Percentiles rank a stretch among this genome's conserved stretches.
Conservation (phyloP, 2,329 filamentous ascomycete species). For the Chaetomium olivaceum region DNA sequence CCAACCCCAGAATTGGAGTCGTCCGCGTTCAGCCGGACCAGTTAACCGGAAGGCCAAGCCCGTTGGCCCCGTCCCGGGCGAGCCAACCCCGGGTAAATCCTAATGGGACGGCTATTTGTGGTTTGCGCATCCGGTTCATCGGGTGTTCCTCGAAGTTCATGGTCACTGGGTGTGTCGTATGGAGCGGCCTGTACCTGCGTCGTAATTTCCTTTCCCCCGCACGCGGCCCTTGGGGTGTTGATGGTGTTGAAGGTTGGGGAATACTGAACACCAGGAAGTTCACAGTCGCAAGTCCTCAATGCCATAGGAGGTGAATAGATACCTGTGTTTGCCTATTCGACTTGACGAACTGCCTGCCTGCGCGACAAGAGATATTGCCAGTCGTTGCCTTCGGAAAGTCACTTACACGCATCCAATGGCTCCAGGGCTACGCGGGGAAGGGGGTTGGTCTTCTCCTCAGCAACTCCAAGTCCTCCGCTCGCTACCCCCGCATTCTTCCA, state of each 20-base stretch:
- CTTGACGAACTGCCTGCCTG: neutral
- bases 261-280: neutral
- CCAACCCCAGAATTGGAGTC: conserved; percentile 15
- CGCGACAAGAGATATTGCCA: neutral
- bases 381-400: neutral
- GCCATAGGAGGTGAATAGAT: neutral
- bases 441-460: neutral
- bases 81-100: conserved; percentile 20
- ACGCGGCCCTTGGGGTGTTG: neutral
- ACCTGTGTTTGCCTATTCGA: neutral
- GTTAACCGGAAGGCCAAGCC: conserved; percentile 18
- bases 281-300: neutral
- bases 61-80: neutral
- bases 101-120: conserved; percentile 1
- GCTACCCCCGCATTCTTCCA: too few relatives aligned
- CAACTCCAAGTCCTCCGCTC: neutral
- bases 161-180: neutral
- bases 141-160: neutral
- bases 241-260: neutral
- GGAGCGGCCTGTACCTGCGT: conserved; percentile 2
- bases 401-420: conserved; percentile 1
- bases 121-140: neutral
- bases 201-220: conserved; percentile 3
- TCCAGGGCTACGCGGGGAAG: too few relatives aligned
- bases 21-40: conserved; percentile 22